Percentiles rank a stretch among this genome's conserved stretches.
These are phyloP conservation scores for Suillus hirtellus DNA, from an alignment of 768 basidiomycete species.

Conservation along the genomic window DNA sequence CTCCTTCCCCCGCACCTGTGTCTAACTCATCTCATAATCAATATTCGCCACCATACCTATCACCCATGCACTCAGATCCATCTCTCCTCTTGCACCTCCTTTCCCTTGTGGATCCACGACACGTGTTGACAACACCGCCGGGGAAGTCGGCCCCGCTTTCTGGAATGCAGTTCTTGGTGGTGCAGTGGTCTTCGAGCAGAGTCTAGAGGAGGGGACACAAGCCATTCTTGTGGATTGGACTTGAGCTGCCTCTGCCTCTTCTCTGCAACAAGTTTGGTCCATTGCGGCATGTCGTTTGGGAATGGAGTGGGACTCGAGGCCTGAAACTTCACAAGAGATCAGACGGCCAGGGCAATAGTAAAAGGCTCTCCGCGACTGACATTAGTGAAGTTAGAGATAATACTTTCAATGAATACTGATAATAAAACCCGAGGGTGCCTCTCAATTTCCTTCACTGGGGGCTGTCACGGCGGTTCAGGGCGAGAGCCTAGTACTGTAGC, in stretches of 20 bases:
- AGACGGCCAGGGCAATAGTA: not conserved
- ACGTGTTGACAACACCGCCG: too few relatives aligned
- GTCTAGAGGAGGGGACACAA: conserved; percentile 46
- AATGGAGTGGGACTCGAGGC: not conserved
- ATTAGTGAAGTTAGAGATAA: conserved; percentile 4
- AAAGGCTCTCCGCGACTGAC: not conserved
- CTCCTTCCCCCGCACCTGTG: too few relatives aligned
- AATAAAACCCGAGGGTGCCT: not conserved
- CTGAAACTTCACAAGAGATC: not conserved
- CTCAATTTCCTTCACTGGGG: not conserved
- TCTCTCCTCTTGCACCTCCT: too few relatives aligned
- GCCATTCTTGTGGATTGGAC: conserved; percentile 66
- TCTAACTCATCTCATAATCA: too few relatives aligned
- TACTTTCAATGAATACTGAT: not conserved
- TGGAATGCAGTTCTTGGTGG: too few relatives aligned
- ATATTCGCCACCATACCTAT: too few relatives aligned
- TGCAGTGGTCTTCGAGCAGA: conserved; percentile 25
- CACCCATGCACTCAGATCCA: too few relatives aligned
- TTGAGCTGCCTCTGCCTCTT: conserved; percentile 55
- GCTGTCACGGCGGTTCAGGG: not conserved
- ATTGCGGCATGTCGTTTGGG: conserved; percentile 25
- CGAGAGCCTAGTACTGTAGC: not conserved
- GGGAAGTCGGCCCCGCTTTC: too few relatives aligned
- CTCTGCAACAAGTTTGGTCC: conserved; percentile 54
- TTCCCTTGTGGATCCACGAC: too few relatives aligned